These are phyloP conservation scores for Cucurbita moschata DNA, from an alignment of 306 rosid species.

Conservation along the genomic window DNA sequence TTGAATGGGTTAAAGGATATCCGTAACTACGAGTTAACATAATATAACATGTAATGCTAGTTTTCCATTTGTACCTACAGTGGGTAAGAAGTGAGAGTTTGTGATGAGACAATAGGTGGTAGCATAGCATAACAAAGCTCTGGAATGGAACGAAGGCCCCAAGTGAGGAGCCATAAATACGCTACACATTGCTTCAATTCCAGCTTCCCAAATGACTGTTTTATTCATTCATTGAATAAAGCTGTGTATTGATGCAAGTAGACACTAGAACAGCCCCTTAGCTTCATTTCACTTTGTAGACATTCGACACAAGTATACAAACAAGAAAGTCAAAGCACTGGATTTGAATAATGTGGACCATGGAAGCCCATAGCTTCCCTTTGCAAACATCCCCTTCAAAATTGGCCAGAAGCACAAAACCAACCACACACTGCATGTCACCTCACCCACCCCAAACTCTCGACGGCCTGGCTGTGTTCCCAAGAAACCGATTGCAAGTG, in stretches of 20 bases:
- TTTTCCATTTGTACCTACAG: too few relatives aligned
- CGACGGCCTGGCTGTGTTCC: slow-evolving; percentile 1
- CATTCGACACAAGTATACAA: slow-evolving; percentile 19
- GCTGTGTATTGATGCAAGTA: not conserved
- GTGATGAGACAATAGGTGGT: slow-evolving; percentile 15
- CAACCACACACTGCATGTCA: slow-evolving; percentile 22
- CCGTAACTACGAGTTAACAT: too few relatives aligned
- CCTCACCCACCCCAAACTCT: slow-evolving; percentile 34
- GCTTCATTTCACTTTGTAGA: not conserved
- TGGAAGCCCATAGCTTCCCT: slow-evolving; percentile 52
- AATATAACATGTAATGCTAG: too few relatives aligned
- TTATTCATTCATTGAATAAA: not conserved
- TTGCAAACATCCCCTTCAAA: slow-evolving; percentile 40
- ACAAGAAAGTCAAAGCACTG: slow-evolving; percentile 19
- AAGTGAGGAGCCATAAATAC: slow-evolving; percentile 3
- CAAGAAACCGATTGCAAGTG: slow-evolving; percentile 17
- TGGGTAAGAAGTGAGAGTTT: slow-evolving; percentile 3
- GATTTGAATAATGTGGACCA: slow-evolving; percentile 27
- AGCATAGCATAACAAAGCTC: slow-evolving; percentile 7
- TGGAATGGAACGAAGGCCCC: slow-evolving; percentile 8
- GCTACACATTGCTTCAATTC: slow-evolving; percentile 11
- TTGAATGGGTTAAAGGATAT: too few relatives aligned
- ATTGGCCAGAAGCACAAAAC: slow-evolving; percentile 38
- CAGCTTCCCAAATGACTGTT: not conserved
- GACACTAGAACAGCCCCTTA: not conserved